Evolutionary conservation across 768 basidiomycete species (phyloP).

Genomic region (Mrakia frigida): DNA sequence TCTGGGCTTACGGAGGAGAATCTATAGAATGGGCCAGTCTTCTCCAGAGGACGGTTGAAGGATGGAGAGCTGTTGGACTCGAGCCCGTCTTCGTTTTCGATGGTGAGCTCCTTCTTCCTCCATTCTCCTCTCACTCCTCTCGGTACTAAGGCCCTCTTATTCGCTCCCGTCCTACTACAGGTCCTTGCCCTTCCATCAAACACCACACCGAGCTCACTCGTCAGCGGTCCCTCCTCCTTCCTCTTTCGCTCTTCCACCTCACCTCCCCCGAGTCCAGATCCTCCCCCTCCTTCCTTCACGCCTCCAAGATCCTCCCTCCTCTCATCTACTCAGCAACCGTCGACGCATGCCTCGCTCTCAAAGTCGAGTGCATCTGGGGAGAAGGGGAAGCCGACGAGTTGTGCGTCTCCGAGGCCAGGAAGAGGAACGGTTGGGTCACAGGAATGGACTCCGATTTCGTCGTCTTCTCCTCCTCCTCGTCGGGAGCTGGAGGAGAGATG

Average conservation of each 20-base stretch:
- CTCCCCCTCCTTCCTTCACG: constrained; percentile 36
- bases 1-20: constrained; percentile 44
- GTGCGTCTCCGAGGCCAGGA: constrained; percentile 39
- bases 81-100: constrained; percentile 45
- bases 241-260: constrained; percentile 42
- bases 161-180: constrained; percentile 29
- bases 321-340: constrained; percentile 41
- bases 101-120: constrained; percentile 37
- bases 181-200: constrained; percentile 42
- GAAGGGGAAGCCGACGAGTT: constrained; percentile 43
- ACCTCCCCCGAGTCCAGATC: constrained; percentile 42
- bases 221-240: constrained; percentile 34
- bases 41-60: constrained; percentile 36
- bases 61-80: constrained; percentile 40
- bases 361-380: constrained; percentile 39
- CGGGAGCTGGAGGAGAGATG: constrained; percentile 26
- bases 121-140: not conserved
- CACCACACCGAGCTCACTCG: constrained; percentile 39
- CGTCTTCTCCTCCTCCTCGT: constrained; percentile 34
- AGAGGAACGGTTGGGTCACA: constrained; percentile 41
- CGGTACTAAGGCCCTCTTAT: not conserved
- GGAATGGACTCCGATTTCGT: constrained; percentile 43
- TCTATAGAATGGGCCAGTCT: constrained; percentile 41
- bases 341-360: constrained; percentile 37
- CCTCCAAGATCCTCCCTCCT: constrained; percentile 39